These are phyloP conservation scores for Collybiopsis luxurians DNA, from an alignment of 768 basidiomycete genomes.

Conservation along the genomic window DNA sequence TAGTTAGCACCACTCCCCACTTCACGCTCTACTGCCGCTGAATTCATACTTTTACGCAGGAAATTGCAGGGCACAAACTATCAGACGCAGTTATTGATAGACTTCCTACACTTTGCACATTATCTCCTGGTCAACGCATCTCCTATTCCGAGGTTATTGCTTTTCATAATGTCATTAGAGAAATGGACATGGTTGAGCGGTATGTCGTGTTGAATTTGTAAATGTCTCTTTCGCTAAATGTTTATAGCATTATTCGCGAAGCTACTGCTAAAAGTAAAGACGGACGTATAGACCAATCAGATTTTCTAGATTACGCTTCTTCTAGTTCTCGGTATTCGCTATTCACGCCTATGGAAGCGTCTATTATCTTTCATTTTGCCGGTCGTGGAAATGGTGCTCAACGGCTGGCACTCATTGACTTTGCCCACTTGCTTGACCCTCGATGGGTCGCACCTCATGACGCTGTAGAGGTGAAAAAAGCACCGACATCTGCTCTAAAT, in stretches of 20 bases:
- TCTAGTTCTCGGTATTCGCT: slow-evolving; percentile 88
- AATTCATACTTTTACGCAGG: slow-evolving; percentile 41
- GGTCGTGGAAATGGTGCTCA: slow-evolving; percentile 69
- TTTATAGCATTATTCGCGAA: slow-evolving; percentile 76
- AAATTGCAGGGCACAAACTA: slow-evolving; percentile 96
- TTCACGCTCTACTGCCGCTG: background rate
- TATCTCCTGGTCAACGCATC: slow-evolving; percentile 87
- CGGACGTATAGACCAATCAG: slow-evolving; percentile 92
- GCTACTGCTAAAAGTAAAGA: slow-evolving; percentile 90
- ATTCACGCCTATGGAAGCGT: slow-evolving; percentile 98
- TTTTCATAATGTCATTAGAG: slow-evolving; percentile 95
- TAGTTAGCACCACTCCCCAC: slow-evolving; percentile 50
- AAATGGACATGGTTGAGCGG: slow-evolving; percentile 98
- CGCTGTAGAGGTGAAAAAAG: slow-evolving; percentile 33
- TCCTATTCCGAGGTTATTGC: slow-evolving; percentile 96
- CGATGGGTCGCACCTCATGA: slow-evolving; percentile 78
- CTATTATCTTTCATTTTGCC: slow-evolving; percentile 97
- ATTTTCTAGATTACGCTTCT: slow-evolving; percentile 89
- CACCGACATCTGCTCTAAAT: slow-evolving; percentile 45
- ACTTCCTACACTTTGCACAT: slow-evolving; percentile 86
- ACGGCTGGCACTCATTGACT: slow-evolving; percentile 84
- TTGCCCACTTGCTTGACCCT: slow-evolving; percentile 90
- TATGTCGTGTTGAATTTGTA: slow-evolving; percentile 25
- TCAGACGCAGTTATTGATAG: slow-evolving; percentile 91
- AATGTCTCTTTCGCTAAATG: slow-evolving; percentile 9